A percentile compares a stretch with the other conserved stretches of the same genome.
These are phyloP conservation scores for Wickerhamiella domercqiae DNA, from an alignment of 805 yeast species.

Conservation along the genomic window DNA sequence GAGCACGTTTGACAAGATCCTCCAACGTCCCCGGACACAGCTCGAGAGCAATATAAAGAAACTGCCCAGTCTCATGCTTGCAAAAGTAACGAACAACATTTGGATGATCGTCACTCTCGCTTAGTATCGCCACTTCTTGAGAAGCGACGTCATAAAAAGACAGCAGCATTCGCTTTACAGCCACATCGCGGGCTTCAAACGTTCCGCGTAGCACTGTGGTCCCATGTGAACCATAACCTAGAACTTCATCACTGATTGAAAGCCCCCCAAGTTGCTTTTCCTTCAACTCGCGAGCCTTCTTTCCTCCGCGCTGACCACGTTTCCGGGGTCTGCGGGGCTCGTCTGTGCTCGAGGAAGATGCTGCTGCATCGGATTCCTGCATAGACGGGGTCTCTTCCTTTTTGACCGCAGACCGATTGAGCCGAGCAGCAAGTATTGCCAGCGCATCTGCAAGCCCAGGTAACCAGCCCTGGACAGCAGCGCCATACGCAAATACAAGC, in stretches of 20 bases:
- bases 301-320: constrained; percentile 78
- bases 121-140: constrained; percentile 72
- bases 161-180: constrained; percentile 83
- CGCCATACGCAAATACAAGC: constrained; percentile 3
- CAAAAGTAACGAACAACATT: constrained; percentile 88
- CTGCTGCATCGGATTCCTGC: no score
- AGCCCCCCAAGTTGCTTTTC: constrained; percentile 11
- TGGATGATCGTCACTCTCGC: constrained; percentile 93
- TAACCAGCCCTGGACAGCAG: constrained; percentile 11
- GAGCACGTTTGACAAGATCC: constrained; percentile 46
- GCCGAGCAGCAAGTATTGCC: constrained; percentile 1
- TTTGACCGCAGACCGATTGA: not conserved
- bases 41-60: constrained; percentile 84
- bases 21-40: constrained; percentile 80
- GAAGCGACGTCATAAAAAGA: constrained; percentile 91
- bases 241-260: constrained; percentile 48
- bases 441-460: constrained; percentile 7
- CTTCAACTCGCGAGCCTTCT: constrained; percentile 27
- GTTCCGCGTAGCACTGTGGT: constrained; percentile 85
- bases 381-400: not conserved
- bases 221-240: constrained; percentile 95
- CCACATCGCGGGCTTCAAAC: constrained; percentile 87
- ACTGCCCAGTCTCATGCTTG: constrained; percentile 78
- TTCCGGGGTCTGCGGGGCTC: constrained; percentile 43
- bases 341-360: no score